Evolutionary conservation across 257 asterid genomes (phyloP).

Genomic region (Fraxinus pennsylvanica): DNA sequence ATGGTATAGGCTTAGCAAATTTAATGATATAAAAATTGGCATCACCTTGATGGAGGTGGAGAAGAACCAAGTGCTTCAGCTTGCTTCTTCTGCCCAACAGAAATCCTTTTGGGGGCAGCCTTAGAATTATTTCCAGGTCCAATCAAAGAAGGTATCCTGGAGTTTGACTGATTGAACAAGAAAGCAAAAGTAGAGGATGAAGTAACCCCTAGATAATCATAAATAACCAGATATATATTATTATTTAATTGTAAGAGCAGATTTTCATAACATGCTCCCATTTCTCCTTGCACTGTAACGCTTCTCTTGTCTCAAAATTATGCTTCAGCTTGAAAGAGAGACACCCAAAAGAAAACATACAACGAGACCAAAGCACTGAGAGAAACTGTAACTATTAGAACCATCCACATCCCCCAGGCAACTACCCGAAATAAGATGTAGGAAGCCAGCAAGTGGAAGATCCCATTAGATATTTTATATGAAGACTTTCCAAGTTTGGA

Average conservation of each 20-base stretch:
- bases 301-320: background rate
- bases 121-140: slow-evolving; percentile 60
- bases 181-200: slow-evolving; percentile 16
- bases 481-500: too few relatives aligned
- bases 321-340: background rate
- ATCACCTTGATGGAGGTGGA: slow-evolving; percentile 81
- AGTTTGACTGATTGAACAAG: slow-evolving; percentile 45
- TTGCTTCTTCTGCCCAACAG: slow-evolving; percentile 82
- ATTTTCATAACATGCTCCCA: background rate
- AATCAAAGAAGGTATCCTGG: slow-evolving; percentile 52
- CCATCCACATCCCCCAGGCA: background rate
- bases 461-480: too few relatives aligned
- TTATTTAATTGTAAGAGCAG: background rate
- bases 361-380: background rate
- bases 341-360: background rate
- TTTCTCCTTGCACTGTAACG: background rate
- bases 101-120: slow-evolving; percentile 56
- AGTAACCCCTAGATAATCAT: background rate
- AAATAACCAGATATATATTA: background rate
- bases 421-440: slow-evolving; percentile 19
- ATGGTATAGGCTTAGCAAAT: slow-evolving; percentile 4
- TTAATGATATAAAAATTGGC: slow-evolving; percentile 7
- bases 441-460: background rate
- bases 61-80: slow-evolving; percentile 78
- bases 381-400: background rate